Percentiles rank a stretch among this genome's conserved stretches.
Conservation (phyloP, 169 alveolate species). For the Cryptosporidium sp. region DNA sequence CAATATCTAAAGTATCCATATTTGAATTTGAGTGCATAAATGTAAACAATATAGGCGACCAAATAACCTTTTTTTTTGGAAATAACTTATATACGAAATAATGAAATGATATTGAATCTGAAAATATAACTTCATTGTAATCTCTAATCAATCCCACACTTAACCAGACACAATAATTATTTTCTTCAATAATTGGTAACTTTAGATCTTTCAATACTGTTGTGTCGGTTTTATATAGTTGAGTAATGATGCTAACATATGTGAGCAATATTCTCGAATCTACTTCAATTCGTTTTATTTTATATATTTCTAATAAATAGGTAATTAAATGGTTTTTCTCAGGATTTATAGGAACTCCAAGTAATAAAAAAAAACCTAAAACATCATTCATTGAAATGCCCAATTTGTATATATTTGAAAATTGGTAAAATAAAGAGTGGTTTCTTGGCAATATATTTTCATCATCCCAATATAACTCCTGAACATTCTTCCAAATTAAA, state of each 20-base stretch:
- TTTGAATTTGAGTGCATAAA: not conserved
- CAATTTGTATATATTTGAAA: not conserved
- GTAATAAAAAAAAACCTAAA: slow-evolving; percentile 15
- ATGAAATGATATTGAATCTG: not conserved
- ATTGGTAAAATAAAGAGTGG: not conserved
- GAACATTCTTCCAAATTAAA: slow-evolving; percentile 29
- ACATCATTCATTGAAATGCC: slow-evolving; percentile 13
- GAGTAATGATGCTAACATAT: not conserved
- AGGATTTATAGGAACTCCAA: slow-evolving; percentile 14
- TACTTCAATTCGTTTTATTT: not conserved
- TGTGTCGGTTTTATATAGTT: not conserved
- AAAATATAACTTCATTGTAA: not conserved
- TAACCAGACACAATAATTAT: not conserved
- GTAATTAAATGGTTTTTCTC: not conserved
- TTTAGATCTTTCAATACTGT: not conserved
- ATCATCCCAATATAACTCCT: slow-evolving; percentile 51
- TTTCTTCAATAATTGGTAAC: not conserved
- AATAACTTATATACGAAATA: not conserved
- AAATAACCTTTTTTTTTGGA: not conserved
- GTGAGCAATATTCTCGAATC: not conserved
- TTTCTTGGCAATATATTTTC: slow-evolving; percentile 11
- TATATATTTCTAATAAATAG: not conserved
- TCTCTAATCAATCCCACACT: not conserved
- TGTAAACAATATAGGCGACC: slow-evolving; percentile 8
- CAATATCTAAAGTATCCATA: not conserved